Percentiles rank a stretch among this genome's conserved stretches.
These are phyloP conservation scores for Boletus vinaceobasis DNA, from an alignment of 768 basidiomycete species.

Conservation along the genomic window DNA sequence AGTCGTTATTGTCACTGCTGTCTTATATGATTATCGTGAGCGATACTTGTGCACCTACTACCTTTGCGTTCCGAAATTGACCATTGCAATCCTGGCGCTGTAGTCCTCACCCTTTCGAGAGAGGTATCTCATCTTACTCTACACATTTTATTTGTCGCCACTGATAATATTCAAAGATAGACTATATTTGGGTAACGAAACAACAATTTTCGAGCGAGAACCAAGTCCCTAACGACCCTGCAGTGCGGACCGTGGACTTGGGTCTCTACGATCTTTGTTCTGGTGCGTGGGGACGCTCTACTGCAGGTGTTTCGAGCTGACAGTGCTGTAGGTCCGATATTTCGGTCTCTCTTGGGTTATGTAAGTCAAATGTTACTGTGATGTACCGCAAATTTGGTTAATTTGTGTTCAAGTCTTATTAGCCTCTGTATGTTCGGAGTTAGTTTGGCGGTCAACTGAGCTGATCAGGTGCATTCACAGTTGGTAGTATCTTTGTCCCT, in stretches of 20 bases:
- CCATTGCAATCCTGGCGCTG: background rate
- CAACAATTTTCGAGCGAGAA: no score
- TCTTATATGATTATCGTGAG: constrained; percentile 12
- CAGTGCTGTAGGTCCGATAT: background rate
- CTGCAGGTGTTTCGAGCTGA: background rate
- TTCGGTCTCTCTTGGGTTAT: background rate
- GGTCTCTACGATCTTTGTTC: background rate
- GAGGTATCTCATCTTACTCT: background rate
- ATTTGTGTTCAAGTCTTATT: background rate
- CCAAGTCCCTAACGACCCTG: background rate
- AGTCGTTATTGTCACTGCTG: background rate
- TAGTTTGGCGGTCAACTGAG: no score
- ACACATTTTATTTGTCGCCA: background rate
- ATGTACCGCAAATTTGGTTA: background rate
- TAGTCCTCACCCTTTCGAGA: constrained; percentile 5
- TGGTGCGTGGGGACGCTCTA: background rate
- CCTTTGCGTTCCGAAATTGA: background rate
- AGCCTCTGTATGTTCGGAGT: background rate
- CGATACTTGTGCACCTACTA: background rate
- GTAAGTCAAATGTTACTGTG: background rate
- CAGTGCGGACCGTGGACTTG: constrained; percentile 4
- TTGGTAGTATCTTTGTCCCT: background rate
- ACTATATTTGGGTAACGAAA: constrained; percentile 10
- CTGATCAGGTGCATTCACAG: background rate
- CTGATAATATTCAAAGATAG: background rate